phyloP scores from a whole-genome alignment of 257 asterid species.

The Salvia splendens region DNA sequence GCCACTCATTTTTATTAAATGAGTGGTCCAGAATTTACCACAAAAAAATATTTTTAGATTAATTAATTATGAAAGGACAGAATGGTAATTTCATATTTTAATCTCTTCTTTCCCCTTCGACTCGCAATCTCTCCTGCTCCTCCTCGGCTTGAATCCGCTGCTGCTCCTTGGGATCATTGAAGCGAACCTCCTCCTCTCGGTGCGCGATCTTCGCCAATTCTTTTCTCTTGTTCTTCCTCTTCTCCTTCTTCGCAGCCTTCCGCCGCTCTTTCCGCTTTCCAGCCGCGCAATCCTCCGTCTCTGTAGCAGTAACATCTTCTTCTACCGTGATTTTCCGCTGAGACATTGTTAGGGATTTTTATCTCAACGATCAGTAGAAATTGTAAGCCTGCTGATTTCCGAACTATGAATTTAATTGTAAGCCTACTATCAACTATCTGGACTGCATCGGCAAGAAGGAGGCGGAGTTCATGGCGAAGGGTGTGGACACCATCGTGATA shows the following conservation, averaged over 20 bases:
- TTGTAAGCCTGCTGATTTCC: no score
- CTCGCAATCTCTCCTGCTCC: constrained; percentile 68
- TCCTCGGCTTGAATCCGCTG: constrained; percentile 65
- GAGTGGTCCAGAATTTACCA: no score
- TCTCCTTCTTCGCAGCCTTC: constrained; percentile 80
- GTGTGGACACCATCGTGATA: no score
- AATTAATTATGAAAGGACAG: no score
- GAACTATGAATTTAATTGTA: no score
- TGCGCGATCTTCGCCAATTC: constrained; percentile 75
- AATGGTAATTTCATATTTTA: no score
- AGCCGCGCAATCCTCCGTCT: constrained; percentile 32
- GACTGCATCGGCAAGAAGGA: no score
- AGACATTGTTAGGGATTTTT: constrained; percentile 32
- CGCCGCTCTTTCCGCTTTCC: constrained; percentile 66
- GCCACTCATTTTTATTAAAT: no score
- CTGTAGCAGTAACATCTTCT: constrained; percentile 20
- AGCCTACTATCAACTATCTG: no score
- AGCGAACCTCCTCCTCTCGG: constrained; percentile 63
- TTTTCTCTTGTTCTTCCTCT: constrained; percentile 80
- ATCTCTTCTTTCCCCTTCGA: constrained; percentile 52
- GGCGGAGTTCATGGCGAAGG: no score
- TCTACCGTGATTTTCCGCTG: constrained; percentile 25
- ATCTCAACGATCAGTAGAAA: background rate
- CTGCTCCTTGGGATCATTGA: constrained; percentile 77
- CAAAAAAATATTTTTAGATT: no score